Conservation (phyloP, 768 basidiomycete species). For the Daedalea quercina region DNA sequence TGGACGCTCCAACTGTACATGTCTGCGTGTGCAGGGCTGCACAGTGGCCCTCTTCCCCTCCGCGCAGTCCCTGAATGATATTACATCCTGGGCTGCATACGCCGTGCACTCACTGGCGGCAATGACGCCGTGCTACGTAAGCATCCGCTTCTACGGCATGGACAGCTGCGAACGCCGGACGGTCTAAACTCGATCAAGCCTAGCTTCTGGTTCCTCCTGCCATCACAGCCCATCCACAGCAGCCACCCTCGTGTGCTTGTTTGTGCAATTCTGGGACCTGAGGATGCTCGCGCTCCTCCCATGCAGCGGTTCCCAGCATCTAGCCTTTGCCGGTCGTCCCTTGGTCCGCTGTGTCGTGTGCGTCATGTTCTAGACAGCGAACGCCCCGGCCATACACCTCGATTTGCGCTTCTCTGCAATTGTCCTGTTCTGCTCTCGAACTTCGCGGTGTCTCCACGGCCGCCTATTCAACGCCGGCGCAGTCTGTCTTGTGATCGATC, state of each 20-base stretch:
- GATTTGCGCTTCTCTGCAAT: not conserved
- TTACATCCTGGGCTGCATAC: too few species aligned
- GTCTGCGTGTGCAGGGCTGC: too few species aligned
- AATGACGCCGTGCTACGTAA: not conserved
- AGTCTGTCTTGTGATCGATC: not conserved
- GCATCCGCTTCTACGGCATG: not conserved
- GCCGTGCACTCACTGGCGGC: not conserved
- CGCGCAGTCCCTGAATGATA: too few species aligned
- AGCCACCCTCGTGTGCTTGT: not conserved
- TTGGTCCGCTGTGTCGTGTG: not conserved
- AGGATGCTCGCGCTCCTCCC: not conserved
- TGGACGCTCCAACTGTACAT: too few species aligned
- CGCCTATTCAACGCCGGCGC: conserved; percentile 1
- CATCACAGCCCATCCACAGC: conserved; percentile 1
- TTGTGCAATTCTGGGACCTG: not conserved
- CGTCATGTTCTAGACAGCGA: conserved; percentile 4
- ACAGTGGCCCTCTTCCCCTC: too few species aligned
- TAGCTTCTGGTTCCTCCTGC: not conserved
- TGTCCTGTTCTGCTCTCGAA: not conserved
- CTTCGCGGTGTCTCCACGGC: not conserved
- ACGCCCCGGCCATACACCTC: not conserved
- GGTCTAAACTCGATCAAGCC: conserved; percentile 1
- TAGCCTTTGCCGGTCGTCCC: not conserved
- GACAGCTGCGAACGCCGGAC: not conserved
- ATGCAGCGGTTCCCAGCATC: not conserved